Evolutionary conservation across 139 green algal genomes (phyloP).

Genomic region (Chlorella ohadii): DNA sequence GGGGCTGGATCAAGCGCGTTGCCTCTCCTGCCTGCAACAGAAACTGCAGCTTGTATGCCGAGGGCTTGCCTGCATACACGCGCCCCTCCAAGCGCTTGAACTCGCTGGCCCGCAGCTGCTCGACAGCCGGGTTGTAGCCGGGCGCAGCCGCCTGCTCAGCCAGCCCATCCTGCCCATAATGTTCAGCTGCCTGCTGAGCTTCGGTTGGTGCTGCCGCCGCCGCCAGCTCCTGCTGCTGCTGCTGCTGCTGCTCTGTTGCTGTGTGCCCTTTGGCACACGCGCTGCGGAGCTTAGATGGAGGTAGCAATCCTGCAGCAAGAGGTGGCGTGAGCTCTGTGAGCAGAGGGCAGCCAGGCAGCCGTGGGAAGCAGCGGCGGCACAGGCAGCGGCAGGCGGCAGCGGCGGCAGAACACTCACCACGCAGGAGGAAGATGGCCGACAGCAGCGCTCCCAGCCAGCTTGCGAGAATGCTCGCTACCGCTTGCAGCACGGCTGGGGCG

Average conservation of each 20-base stretch:
- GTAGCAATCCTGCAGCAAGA: too few species aligned
- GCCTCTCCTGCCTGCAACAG: too few species aligned
- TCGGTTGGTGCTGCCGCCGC: neutral
- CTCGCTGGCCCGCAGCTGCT: constrained; percentile 24
- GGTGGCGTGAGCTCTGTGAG: too few species aligned
- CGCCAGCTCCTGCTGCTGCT: neutral
- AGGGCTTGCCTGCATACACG: constrained; percentile 65
- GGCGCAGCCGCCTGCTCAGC: neutral
- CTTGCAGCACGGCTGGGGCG: too few species aligned
- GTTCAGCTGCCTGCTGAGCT: neutral
- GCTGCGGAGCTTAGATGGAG: neutral
- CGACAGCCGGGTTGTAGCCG: neutral
- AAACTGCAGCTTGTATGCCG: too few species aligned
- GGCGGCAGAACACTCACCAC: neutral
- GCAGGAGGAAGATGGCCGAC: neutral
- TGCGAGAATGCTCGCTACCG: too few species aligned
- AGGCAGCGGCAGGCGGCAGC: neutral
- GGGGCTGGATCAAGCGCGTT: too few species aligned
- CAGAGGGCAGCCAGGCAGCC: too few species aligned
- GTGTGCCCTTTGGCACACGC: neutral
- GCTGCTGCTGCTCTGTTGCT: neutral
- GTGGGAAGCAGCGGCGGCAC: neutral
- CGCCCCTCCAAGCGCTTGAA: constrained; percentile 43
- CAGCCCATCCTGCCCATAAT: neutral
- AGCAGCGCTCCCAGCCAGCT: too few species aligned